Evolutionary conservation across 2,329 filamentous ascomycete species (phyloP).

Genomic region (Penicillium sp.): DNA sequence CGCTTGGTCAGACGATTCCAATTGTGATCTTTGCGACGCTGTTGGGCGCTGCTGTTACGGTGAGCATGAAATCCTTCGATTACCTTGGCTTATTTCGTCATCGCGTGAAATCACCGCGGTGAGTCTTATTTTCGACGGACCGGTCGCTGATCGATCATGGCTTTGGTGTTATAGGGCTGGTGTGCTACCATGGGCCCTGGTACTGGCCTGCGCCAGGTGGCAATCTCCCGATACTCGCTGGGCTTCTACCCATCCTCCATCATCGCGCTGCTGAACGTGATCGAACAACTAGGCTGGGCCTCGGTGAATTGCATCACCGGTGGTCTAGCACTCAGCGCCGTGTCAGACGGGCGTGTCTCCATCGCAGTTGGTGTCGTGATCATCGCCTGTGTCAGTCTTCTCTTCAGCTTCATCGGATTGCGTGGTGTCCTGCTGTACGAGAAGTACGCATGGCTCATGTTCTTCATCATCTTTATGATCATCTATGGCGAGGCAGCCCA

Average conservation of each 20-base stretch:
- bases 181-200: conserved; percentile 56
- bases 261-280: conserved; percentile 48
- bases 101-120: not conserved
- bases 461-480: conserved; percentile 48
- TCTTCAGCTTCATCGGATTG: conserved; percentile 34
- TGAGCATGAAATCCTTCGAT: not conserved
- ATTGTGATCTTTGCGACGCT: conserved; percentile 53
- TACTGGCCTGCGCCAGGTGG: conserved; percentile 56
- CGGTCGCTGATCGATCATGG: not conserved
- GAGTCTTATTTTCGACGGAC: not conserved
- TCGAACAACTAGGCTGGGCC: conserved; percentile 33
- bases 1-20: conserved; percentile 48
- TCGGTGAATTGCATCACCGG: conserved; percentile 37
- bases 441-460: conserved; percentile 36
- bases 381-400: conserved; percentile 29
- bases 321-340: conserved; percentile 36
- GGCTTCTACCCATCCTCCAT: conserved; percentile 56
- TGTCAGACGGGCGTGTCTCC: conserved; percentile 36
- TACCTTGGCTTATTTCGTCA: not conserved
- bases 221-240: conserved; percentile 53
- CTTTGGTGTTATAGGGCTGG: conserved; percentile 37
- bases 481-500: conserved; percentile 52
- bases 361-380: conserved; percentile 34
- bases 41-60: conserved; percentile 40
- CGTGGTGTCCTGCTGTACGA: conserved; percentile 34